Evolutionary conservation across 75 land plant species (phyloP).

Genomic region (Isoetes taiwanensis): DNA sequence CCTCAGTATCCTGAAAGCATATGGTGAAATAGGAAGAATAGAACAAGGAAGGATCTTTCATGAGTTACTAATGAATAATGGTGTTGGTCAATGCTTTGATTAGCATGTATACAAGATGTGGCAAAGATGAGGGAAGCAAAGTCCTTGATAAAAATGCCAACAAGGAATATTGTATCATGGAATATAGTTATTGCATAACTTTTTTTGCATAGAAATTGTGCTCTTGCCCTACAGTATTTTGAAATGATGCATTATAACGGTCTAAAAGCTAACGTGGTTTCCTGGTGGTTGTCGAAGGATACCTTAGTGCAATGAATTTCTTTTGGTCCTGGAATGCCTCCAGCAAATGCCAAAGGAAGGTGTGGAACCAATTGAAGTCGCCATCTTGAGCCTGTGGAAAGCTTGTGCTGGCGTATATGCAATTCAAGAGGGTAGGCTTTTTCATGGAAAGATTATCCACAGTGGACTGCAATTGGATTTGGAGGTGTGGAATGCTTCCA

Average conservation of each 20-base stretch:
- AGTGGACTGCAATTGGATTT: slow-evolving; percentile 24
- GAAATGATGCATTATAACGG: slow-evolving; percentile 26
- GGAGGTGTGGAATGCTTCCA: slow-evolving; percentile 35
- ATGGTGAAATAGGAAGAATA: not conserved
- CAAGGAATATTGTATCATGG: slow-evolving; percentile 46
- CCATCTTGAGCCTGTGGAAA: too few relatives aligned
- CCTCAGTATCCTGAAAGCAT: slow-evolving; percentile 8
- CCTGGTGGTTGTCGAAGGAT: too few relatives aligned
- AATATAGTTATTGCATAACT: slow-evolving; percentile 40
- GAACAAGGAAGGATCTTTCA: not conserved
- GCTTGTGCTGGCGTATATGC: slow-evolving; percentile 21
- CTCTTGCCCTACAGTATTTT: slow-evolving; percentile 31
- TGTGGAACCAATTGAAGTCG: too few relatives aligned
- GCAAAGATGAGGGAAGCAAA: not conserved
- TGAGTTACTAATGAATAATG: not conserved
- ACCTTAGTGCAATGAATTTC: too few relatives aligned
- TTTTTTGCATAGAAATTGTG: slow-evolving; percentile 17
- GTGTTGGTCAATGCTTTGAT: slow-evolving; percentile 10
- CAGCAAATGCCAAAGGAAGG: too few relatives aligned
- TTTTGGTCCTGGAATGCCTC: too few relatives aligned
- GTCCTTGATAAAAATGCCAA: slow-evolving; percentile 15
- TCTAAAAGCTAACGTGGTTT: too few relatives aligned
- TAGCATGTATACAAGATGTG: slow-evolving; percentile 21
- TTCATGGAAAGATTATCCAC: slow-evolving; percentile 31
- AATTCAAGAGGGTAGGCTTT: slow-evolving; percentile 26